Percentiles rank a stretch among this genome's conserved stretches.
These are phyloP conservation scores for Iberis amara DNA, from an alignment of 441 rosid species.

Conservation along the genomic window DNA sequence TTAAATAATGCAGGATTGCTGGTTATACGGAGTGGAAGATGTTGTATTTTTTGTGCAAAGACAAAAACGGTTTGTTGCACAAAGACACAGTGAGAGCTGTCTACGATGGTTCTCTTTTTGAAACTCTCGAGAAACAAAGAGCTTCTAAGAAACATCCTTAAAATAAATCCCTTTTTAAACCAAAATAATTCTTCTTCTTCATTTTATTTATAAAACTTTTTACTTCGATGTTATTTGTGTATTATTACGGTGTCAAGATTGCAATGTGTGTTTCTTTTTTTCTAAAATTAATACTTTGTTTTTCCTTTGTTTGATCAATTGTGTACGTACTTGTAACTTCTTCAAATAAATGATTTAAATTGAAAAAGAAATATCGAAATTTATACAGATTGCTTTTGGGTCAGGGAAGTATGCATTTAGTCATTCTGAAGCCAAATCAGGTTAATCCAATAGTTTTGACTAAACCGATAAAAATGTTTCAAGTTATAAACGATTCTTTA, in stretches of 20 bases:
- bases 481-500: too few species aligned
- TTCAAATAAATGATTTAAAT: not conserved
- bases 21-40: slow-evolving; percentile 63
- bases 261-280: slow-evolving; percentile 9
- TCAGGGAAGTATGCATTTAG: too few species aligned
- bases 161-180: not conserved
- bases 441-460: too few species aligned
- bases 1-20: slow-evolving; percentile 44
- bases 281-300: not conserved
- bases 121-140: slow-evolving; percentile 46
- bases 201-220: not conserved
- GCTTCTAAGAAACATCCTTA: slow-evolving; percentile 26
- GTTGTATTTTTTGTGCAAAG: slow-evolving; percentile 51
- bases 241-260: slow-evolving; percentile 11
- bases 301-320: not conserved
- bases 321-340: not conserved
- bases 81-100: slow-evolving; percentile 51
- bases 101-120: slow-evolving; percentile 77
- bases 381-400: not conserved
- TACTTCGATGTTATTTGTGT: not conserved
- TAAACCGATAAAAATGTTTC: too few species aligned
- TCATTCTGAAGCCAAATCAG: too few species aligned
- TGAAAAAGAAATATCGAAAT: not conserved
- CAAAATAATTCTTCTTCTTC: not conserved
- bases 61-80: slow-evolving; percentile 54